Evolutionary conservation across 2,329 filamentous ascomycete genomes (phyloP).

Genomic region (Cryphonectria radicalis): DNA sequence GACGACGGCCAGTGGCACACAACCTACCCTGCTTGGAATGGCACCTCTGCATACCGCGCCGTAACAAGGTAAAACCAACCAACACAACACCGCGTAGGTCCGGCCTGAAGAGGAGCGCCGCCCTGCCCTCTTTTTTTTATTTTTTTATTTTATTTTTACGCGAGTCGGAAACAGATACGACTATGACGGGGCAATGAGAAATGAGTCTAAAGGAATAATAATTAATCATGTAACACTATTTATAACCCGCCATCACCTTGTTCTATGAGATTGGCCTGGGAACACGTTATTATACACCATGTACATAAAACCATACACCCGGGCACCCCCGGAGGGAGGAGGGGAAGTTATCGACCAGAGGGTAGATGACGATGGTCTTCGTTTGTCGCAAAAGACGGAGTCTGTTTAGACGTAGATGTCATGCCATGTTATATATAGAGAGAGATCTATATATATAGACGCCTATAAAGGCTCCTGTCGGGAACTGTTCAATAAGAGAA

Average conservation of each 20-base stretch:
- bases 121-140: too few species aligned
- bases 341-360: neutral
- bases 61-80: neutral
- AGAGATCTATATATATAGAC: neutral
- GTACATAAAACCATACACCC: neutral
- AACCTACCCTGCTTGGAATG: constrained; percentile 26
- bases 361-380: neutral
- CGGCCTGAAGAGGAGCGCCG: too few species aligned
- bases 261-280: neutral
- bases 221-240: constrained; percentile 23
- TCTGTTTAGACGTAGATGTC: neutral
- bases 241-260: neutral
- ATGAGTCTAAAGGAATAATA: constrained; percentile 2
- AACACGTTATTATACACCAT: neutral
- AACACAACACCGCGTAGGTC: too few species aligned
- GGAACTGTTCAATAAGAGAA: neutral
- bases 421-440: neutral
- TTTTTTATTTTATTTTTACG: too few species aligned
- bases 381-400: neutral
- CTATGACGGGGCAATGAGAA: neutral
- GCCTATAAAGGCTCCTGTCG: neutral
- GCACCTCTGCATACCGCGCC: constrained; percentile 6
- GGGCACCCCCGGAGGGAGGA: neutral
- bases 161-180: neutral
- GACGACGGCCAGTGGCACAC: constrained; percentile 30